Percentiles rank a stretch among this genome's conserved stretches.
Conservation (phyloP, 75 land plant genomes). For the Pinus albicaulis region DNA sequence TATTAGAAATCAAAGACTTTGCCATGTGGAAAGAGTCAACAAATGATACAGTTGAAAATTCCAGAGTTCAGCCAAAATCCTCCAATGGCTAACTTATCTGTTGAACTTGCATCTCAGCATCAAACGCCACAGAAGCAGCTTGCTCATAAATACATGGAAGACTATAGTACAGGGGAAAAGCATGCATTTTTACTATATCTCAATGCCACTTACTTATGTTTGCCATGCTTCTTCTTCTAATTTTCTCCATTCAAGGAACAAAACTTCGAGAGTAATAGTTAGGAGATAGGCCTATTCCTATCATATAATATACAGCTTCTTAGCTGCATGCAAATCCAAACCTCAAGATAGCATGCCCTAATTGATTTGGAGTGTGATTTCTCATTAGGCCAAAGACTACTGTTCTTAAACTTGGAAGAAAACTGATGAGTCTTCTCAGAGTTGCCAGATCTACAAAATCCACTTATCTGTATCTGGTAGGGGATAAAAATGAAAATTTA, state of each 20-base stretch:
- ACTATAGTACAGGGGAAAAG: background rate
- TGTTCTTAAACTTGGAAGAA: conserved; percentile 46
- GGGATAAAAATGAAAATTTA: conserved; percentile 30
- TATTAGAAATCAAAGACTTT: no score
- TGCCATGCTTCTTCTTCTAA: conserved; percentile 33
- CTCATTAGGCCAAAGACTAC: conserved; percentile 34
- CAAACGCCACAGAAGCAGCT: background rate
- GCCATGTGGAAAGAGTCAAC: background rate
- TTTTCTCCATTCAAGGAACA: conserved; percentile 19
- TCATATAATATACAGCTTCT: conserved; percentile 57
- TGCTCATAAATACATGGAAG: background rate
- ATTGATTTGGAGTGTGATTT: conserved; percentile 50
- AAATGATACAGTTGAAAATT: background rate
- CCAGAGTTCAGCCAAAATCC: background rate
- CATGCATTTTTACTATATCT: background rate
- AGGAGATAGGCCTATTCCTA: conserved; percentile 40
- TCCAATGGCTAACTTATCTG: background rate
- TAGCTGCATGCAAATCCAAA: conserved; percentile 55
- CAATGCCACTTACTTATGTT: background rate
- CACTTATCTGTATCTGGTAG: conserved; percentile 47
- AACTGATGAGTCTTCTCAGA: conserved; percentile 45
- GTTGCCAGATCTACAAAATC: conserved; percentile 44
- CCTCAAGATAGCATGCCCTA: conserved; percentile 40
- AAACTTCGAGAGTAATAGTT: conserved; percentile 41
- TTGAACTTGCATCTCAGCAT: background rate